Evolutionary conservation across 2,329 filamentous ascomycete species (phyloP).

Genomic region (Chaetomium olivaceum): DNA sequence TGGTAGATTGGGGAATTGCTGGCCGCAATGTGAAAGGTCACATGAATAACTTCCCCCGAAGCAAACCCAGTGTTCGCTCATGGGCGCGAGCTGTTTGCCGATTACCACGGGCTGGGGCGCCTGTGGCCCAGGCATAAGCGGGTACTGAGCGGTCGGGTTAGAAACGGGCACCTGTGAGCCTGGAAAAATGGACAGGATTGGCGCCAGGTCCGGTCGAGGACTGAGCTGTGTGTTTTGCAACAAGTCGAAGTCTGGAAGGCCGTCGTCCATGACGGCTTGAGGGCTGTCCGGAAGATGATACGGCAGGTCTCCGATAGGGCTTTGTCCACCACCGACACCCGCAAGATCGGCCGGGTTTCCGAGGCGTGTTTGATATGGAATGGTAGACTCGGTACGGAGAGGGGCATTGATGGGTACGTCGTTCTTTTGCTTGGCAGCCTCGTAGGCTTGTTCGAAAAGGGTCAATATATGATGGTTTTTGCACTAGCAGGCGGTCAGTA

Average conservation of each 20-base stretch:
- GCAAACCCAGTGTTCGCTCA: constrained; percentile 19
- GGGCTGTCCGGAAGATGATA: neutral
- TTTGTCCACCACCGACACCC: constrained; percentile 18
- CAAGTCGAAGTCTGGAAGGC: constrained; percentile 1
- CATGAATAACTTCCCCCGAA: constrained; percentile 7
- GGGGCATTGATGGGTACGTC: neutral
- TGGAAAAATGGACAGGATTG: neutral
- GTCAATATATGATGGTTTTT: constrained; percentile 25
- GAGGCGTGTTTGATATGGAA: neutral
- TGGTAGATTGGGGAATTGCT: neutral
- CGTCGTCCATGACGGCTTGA: neutral
- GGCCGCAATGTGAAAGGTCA: constrained; percentile 7
- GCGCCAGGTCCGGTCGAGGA: neutral
- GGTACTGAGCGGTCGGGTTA: neutral
- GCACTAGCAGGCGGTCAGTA: constrained; percentile 30
- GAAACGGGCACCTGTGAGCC: neutral
- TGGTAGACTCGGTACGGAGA: neutral
- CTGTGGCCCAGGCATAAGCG: neutral
- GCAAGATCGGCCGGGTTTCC: constrained; percentile 16
- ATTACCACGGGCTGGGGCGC: neutral
- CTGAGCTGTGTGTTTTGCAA: neutral
- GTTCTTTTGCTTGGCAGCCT: constrained; percentile 6
- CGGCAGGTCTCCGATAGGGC: neutral
- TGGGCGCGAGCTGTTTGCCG: constrained; percentile 8
- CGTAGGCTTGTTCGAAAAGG: constrained; percentile 26